Percentiles rank a stretch among this genome's conserved stretches.
phyloP scores from a whole-genome alignment of 2,329 filamentous ascomycete genomes.

The Harringtonia aguacate region DNA sequence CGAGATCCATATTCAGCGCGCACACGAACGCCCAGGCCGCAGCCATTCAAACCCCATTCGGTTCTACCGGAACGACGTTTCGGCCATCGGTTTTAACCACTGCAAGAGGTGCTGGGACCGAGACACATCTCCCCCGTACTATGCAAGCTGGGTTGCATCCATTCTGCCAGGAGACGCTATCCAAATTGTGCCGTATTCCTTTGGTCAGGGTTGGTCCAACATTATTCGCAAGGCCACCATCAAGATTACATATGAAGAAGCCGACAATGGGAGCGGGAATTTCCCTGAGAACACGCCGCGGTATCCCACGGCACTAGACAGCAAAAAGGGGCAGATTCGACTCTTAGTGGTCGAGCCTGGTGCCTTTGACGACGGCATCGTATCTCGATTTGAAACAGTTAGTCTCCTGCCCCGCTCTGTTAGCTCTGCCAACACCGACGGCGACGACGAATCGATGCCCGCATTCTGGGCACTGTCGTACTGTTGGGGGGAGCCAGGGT shows the following conservation, averaged over 20 bases:
- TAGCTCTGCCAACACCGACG: too few species aligned
- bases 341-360: background rate
- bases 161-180: too few species aligned
- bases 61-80: too few species aligned
- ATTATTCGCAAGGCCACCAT: background rate
- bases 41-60: too few species aligned
- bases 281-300: background rate
- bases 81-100: too few species aligned
- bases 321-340: background rate
- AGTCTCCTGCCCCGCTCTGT: background rate
- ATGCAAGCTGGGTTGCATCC: too few species aligned
- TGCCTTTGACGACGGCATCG: background rate
- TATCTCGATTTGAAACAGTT: background rate
- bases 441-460: too few species aligned
- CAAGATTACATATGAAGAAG: background rate
- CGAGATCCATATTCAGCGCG: too few species aligned
- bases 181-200: too few species aligned
- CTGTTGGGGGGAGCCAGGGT: slow-evolving; percentile 1
- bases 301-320: background rate
- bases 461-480: slow-evolving; percentile 1
- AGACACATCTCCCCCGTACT: too few species aligned
- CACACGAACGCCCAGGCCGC: too few species aligned
- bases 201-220: slow-evolving; percentile 2
- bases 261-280: background rate
- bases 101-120: too few species aligned